A percentile compares a stretch with the other conserved stretches of the same genome.
These are phyloP conservation scores for Penicillium odoratum DNA, from an alignment of 495 filamentous ascomycete species.

Conservation along the genomic window DNA sequence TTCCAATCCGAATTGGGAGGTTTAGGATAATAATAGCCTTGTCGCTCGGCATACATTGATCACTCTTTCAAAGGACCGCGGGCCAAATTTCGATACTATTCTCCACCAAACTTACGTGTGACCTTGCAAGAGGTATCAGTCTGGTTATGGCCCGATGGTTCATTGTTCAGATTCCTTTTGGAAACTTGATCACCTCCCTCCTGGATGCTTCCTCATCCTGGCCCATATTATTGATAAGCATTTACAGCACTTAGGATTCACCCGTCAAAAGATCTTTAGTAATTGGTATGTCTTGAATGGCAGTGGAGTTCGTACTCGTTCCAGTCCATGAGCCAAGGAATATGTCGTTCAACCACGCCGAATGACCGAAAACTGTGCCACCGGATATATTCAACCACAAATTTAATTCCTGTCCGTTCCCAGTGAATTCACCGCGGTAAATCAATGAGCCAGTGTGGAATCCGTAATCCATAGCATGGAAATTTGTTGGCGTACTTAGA, in stretches of 20 bases:
- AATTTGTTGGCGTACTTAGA: slow-evolving; percentile 55
- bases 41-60: slow-evolving; percentile 60
- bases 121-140: slow-evolving; percentile 2
- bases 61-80: slow-evolving; percentile 66
- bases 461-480: slow-evolving; percentile 69
- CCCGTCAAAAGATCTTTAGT: slow-evolving; percentile 47
- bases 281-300: slow-evolving; percentile 10
- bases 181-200: slow-evolving; percentile 61
- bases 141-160: not conserved
- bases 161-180: slow-evolving; percentile 64
- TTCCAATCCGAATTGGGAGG: slow-evolving; percentile 49
- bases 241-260: slow-evolving; percentile 56
- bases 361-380: slow-evolving; percentile 55
- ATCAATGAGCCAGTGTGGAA: slow-evolving; percentile 64
- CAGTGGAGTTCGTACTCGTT: slow-evolving; percentile 10
- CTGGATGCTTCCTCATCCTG: slow-evolving; percentile 59
- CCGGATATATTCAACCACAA: slow-evolving; percentile 58
- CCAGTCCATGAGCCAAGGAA: slow-evolving; percentile 57
- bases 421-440: slow-evolving; percentile 67
- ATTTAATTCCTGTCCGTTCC: slow-evolving; percentile 54
- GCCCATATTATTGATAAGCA: slow-evolving; percentile 69
- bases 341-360: slow-evolving; percentile 52
- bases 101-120: slow-evolving; percentile 5
- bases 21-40: slow-evolving; percentile 62
- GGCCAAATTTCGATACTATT: slow-evolving; percentile 4